Conservation (phyloP, 176 grass and related monocot species). For the Secale cereale region DNA sequence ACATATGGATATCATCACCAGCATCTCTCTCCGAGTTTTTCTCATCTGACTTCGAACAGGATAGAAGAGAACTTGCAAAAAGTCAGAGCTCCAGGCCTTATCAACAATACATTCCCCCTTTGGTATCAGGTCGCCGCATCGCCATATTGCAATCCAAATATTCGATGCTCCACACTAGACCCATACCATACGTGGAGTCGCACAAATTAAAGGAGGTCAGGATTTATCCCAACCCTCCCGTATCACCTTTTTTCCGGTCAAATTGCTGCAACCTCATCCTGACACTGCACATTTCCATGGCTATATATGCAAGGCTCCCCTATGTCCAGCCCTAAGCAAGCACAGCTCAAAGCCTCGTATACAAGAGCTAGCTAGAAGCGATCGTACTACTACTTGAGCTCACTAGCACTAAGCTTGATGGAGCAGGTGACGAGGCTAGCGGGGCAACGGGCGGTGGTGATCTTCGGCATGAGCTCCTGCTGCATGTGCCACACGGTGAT, state of each 20-base stretch:
- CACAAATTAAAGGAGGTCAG: not conserved
- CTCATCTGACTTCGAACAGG: slow-evolving; percentile 33
- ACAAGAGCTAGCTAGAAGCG: too few species aligned
- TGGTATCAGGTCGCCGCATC: slow-evolving; percentile 12
- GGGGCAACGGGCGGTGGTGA: slow-evolving; percentile 60
- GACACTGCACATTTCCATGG: not conserved
- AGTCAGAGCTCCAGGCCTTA: slow-evolving; percentile 31
- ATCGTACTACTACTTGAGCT: too few species aligned
- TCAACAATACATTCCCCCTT: slow-evolving; percentile 7
- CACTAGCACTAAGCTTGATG: slow-evolving; percentile 4
- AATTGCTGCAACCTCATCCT: not conserved
- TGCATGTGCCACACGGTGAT: slow-evolving; percentile 78
- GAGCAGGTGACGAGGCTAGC: slow-evolving; percentile 65
- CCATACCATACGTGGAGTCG: not conserved
- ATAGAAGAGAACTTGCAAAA: slow-evolving; percentile 9
- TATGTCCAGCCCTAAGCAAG: not conserved
- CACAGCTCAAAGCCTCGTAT: not conserved
- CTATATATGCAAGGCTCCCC: not conserved
- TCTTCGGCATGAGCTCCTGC: slow-evolving; percentile 78
- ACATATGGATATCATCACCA: not conserved
- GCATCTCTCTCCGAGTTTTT: slow-evolving; percentile 4
- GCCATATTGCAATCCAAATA: slow-evolving; percentile 25
- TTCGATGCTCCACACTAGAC: slow-evolving; percentile 18
- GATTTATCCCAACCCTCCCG: not conserved
- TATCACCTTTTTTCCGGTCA: not conserved